Base-by-base conservation (phyloP, 2,329 filamentous ascomycete species). In the Alternaria incomplexa region DNA sequence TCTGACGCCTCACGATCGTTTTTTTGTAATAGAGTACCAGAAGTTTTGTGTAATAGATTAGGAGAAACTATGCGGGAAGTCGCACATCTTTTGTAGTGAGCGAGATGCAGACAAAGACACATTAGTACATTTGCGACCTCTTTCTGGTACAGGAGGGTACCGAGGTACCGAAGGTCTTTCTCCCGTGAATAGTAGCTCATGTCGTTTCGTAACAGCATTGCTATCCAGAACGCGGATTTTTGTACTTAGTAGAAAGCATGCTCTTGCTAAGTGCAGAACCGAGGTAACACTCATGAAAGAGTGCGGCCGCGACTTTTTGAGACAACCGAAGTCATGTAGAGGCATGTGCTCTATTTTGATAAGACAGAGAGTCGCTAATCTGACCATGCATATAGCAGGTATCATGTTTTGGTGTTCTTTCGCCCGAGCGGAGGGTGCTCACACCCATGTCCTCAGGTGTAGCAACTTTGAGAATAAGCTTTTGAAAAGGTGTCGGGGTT, bases 41-140 rank as follows among this genome's bases (percentile, higher is more conserved):
- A n/a, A 36, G 32, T 36, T 1, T 9, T 5, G 32, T n/a, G 15
- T 1, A 36, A n/a, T 1, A 15, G 15, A 4, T 8, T 0, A 36
- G 13, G 4, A 5, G 32, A 10, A 5, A 17, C 8, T n/a, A 0
- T 10, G 36, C 36, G 36, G 36, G 36, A 40, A 40, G 36, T 40
- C n/a, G 36, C 36, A 17, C 36, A 17, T 32, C 13, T 32, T 32
- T 32, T 7, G 15, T 15, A 32, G 30, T 32, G 30, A 32, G 30
- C 30, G 30, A 1, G 30, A 32, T 8, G 13, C 6, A 32, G 30
- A 8, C 13, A 32, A 32, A 32, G 30, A 15, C 13, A 15, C 30
- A 32, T 32, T 0, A 15, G 0, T 13, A 32, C 30, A 1, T 32
- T 8, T 15, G 30, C 30, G 30, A 32, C 0, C 1, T 4, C 15